phyloP scores from a whole-genome alignment of 1,139 yeast species.

The Martiniozyma asiatica region DNA sequence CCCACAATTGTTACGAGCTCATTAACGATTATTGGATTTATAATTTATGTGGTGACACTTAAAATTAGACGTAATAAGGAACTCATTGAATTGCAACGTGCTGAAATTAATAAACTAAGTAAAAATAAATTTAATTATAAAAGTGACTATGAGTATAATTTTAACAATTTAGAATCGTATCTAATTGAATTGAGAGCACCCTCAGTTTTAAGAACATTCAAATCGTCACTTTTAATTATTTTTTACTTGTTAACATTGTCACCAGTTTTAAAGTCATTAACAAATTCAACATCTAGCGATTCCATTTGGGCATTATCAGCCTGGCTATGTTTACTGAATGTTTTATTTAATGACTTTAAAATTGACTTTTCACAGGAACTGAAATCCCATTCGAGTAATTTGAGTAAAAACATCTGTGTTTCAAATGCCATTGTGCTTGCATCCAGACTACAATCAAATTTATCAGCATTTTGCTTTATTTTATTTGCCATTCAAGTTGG shows the following conservation, averaged over 20 bases:
- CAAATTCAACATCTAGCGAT: constrained; percentile 83
- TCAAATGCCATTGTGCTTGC: constrained; percentile 87
- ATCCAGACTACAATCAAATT: constrained; percentile 62
- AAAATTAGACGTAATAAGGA: constrained; percentile 19
- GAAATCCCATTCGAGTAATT: too few relatives aligned
- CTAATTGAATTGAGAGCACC: constrained; percentile 20
- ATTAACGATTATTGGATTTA: constrained; percentile 23
- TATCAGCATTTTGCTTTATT: constrained; percentile 73
- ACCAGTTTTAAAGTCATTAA: constrained; percentile 80
- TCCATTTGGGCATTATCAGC: constrained; percentile 90
- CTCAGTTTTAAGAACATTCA: constrained; percentile 27
- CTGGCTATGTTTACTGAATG: constrained; percentile 59
- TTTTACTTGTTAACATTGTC: constrained; percentile 67
- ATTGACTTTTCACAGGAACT: constrained; percentile 27
- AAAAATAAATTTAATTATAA: constrained; percentile 2
- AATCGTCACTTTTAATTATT: constrained; percentile 57
- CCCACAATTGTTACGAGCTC: constrained; percentile 26
- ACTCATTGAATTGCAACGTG: constrained; percentile 18
- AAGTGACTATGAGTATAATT: constrained; percentile 1
- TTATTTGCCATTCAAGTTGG: constrained; percentile 60
- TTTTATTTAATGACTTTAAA: constrained; percentile 57
- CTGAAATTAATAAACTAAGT: constrained; percentile 17
- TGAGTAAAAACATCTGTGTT: constrained; percentile 73
- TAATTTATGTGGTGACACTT: constrained; percentile 18
- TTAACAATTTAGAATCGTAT: constrained; percentile 17